phyloP scores from a whole-genome alignment of 2,329 filamentous ascomycete genomes.

The Lachnellula arida region DNA sequence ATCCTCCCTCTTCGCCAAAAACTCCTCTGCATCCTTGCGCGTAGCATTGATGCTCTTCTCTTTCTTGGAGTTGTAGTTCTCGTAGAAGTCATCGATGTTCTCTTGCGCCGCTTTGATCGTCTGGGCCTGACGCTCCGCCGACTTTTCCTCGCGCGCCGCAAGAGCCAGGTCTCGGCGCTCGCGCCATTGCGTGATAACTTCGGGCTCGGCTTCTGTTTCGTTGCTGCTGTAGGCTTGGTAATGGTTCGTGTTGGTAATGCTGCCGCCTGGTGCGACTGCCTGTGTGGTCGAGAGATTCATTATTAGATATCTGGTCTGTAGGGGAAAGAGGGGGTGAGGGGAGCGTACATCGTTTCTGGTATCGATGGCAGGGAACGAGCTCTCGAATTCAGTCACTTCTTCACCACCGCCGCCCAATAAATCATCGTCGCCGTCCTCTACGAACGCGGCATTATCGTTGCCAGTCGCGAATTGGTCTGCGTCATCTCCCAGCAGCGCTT shows the following conservation, averaged over 20 bases:
- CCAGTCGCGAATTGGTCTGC: slow-evolving; percentile 82
- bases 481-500: slow-evolving; percentile 83
- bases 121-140: slow-evolving; percentile 74
- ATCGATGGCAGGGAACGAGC: slow-evolving; percentile 80
- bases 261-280: slow-evolving; percentile 70
- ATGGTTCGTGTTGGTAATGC: slow-evolving; percentile 64
- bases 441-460: slow-evolving; percentile 62
- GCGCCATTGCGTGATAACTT: slow-evolving; percentile 88
- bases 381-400: slow-evolving; percentile 62
- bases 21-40: slow-evolving; percentile 87
- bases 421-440: slow-evolving; percentile 64
- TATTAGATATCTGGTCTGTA: not conserved
- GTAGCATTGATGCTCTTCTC: slow-evolving; percentile 90
- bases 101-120: slow-evolving; percentile 85
- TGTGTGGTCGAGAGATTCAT: slow-evolving; percentile 32
- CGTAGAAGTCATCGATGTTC: slow-evolving; percentile 98
- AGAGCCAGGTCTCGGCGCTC: slow-evolving; percentile 81
- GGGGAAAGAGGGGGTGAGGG: not conserved
- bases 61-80: slow-evolving; percentile 98
- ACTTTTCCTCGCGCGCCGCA: slow-evolving; percentile 78
- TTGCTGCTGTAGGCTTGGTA: slow-evolving; percentile 25
- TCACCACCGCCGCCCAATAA: slow-evolving; percentile 57
- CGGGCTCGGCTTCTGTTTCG: slow-evolving; percentile 68
- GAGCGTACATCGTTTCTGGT: slow-evolving; percentile 59
- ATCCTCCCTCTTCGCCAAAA: slow-evolving; percentile 82